These are phyloP conservation scores for Ajuga chamaepitys DNA, from an alignment of 257 asterid genomes.

Conservation along the genomic window DNA sequence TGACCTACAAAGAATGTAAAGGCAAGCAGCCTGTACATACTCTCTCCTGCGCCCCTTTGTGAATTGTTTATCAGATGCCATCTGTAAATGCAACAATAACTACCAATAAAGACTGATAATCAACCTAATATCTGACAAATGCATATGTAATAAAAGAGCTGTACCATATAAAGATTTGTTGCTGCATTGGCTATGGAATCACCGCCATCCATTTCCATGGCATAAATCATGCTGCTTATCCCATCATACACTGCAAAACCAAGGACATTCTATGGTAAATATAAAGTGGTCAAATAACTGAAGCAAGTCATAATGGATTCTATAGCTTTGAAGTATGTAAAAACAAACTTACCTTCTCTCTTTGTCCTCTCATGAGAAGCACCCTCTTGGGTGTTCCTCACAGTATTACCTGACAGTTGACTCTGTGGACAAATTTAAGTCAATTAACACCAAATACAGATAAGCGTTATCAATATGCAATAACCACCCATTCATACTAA, in stretches of 20 bases:
- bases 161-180: constrained; percentile 41
- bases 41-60: constrained; percentile 91
- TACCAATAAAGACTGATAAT: not conserved
- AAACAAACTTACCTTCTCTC: constrained; percentile 41
- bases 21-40: constrained; percentile 81
- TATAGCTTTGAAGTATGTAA: not conserved
- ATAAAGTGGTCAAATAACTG: not conserved
- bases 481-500: not conserved
- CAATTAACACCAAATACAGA: constrained; percentile 4
- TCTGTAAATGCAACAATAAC: constrained; percentile 31
- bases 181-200: constrained; percentile 44
- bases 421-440: constrained; percentile 37
- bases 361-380: constrained; percentile 54
- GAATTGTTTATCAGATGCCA: constrained; percentile 62
- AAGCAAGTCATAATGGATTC: not conserved
- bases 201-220: constrained; percentile 60
- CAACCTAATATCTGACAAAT: not conserved
- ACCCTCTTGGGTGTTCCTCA: constrained; percentile 32
- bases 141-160: constrained; percentile 9
- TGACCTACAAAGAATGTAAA: constrained; percentile 77
- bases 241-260: constrained; percentile 42
- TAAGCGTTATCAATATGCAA: not conserved
- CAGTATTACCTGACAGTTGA: constrained; percentile 51
- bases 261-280: not conserved
- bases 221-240: constrained; percentile 29